Evolutionary conservation across 352 stramenopile species (phyloP).

Genomic region (Phytophthora uliginosa): DNA sequence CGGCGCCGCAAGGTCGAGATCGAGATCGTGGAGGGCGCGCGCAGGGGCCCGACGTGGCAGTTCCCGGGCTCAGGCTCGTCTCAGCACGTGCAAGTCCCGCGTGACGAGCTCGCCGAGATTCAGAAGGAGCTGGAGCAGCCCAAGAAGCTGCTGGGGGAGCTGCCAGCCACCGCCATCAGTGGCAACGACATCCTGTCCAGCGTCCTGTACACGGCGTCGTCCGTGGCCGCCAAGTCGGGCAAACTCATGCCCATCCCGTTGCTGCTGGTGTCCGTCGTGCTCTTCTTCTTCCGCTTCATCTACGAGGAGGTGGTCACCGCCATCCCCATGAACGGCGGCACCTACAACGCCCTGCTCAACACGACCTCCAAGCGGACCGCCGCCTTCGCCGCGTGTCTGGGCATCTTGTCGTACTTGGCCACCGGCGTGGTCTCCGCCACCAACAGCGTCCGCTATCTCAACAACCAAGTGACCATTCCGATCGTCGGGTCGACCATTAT

Average conservation of each 20-base stretch:
- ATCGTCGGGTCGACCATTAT: slow-evolving; percentile 48
- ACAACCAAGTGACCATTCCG: slow-evolving; percentile 65
- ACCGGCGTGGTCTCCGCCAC: slow-evolving; percentile 77
- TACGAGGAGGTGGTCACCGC: slow-evolving; percentile 89
- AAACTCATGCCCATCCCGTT: slow-evolving; percentile 87
- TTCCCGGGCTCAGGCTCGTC: slow-evolving; percentile 48
- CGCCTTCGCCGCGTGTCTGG: slow-evolving; percentile 81
- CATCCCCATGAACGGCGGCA: slow-evolving; percentile 91
- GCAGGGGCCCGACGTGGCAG: slow-evolving; percentile 46
- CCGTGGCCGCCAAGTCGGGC: slow-evolving; percentile 60
- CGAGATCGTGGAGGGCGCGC: slow-evolving; percentile 44
- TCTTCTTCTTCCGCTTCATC: slow-evolving; percentile 73
- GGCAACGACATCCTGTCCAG: slow-evolving; percentile 93
- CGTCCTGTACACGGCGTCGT: slow-evolving; percentile 74
- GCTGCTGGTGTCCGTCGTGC: slow-evolving; percentile 67
- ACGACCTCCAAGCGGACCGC: slow-evolving; percentile 89
- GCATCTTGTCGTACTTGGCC: slow-evolving; percentile 90
- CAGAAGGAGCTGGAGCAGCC: slow-evolving; percentile 39
- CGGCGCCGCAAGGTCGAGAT: slow-evolving; percentile 62
- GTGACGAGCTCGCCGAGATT: slow-evolving; percentile 48
- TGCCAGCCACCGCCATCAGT: slow-evolving; percentile 84
- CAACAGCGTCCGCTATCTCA: slow-evolving; percentile 80
- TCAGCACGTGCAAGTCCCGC: slow-evolving; percentile 47
- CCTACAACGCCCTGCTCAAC: slow-evolving; percentile 93
- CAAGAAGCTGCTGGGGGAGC: slow-evolving; percentile 63